A percentile compares a stretch with the other conserved stretches of the same genome.
Conservation (phyloP, 805 yeast species). For the Candida khao-thaluensis region DNA sequence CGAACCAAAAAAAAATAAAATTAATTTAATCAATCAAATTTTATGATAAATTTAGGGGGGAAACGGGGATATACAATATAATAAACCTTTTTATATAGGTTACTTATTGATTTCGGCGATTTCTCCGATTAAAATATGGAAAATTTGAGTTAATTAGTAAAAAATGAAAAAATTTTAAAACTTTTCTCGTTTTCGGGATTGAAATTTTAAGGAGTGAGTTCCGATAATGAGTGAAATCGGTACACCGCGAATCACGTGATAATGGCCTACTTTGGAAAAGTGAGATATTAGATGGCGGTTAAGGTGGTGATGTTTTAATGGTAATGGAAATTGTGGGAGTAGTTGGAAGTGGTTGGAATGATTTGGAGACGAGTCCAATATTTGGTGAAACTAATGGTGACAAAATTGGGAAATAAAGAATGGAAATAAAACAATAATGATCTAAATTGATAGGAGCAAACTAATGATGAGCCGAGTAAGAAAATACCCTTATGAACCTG, state of each 20-base stretch:
- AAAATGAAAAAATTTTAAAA: slow-evolving; percentile 1
- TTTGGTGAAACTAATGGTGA: no score
- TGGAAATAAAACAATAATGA: no score
- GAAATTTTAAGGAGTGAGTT: slow-evolving; percentile 1
- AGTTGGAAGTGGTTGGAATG: no score
- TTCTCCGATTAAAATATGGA: neutral
- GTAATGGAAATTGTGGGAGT: no score
- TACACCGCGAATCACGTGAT: slow-evolving; percentile 7
- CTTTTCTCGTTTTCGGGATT: slow-evolving; percentile 8
- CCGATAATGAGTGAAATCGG: neutral
- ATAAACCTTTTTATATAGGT: neutral
- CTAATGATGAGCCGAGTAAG: no score
- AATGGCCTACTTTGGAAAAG: no score
- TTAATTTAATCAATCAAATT: slow-evolving; percentile 8
- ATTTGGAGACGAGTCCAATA: no score
- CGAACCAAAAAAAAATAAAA: slow-evolving; percentile 3
- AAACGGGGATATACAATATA: neutral
- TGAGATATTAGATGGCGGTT: no score
- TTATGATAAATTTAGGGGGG: slow-evolving; percentile 5
- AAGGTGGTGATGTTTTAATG: no score
- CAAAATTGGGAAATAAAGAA: no score
- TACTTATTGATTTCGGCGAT: neutral
- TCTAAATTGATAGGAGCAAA: no score
- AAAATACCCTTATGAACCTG: no score
- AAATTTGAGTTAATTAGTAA: slow-evolving; percentile 5